These are phyloP conservation scores for Macrolepiota fuliginosa DNA, from an alignment of 768 basidiomycete species.

Conservation along the genomic window DNA sequence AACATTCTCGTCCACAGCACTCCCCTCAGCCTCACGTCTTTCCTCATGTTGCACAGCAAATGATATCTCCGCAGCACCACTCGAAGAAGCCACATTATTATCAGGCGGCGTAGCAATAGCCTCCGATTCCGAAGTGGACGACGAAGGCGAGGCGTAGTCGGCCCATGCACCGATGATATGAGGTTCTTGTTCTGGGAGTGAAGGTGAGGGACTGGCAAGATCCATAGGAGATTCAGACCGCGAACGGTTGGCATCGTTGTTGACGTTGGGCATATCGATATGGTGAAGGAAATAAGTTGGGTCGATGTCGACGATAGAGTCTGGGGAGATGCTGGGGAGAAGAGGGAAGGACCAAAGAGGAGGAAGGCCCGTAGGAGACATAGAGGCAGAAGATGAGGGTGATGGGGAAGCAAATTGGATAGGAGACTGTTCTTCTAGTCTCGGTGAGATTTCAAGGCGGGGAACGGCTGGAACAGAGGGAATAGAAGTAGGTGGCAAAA, in stretches of 20 bases:
- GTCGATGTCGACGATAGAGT: neutral
- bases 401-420: slow-evolving; percentile 2
- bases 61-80: neutral
- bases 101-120: neutral
- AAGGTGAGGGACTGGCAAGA: slow-evolving; percentile 37
- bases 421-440: neutral
- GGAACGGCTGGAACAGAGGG: slow-evolving; percentile 10
- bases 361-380: slow-evolving; percentile 6
- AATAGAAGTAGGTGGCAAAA: slow-evolving; percentile 27
- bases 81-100: neutral
- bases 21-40: neutral
- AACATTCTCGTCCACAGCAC: neutral
- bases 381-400: neutral
- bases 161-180: slow-evolving; percentile 44
- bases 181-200: slow-evolving; percentile 29
- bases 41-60: neutral
- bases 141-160: slow-evolving; percentile 24
- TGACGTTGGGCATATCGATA: neutral
- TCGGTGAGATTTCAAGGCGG: neutral
- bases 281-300: slow-evolving; percentile 2
- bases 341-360: slow-evolving; percentile 5
- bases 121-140: slow-evolving; percentile 22
- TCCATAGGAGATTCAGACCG: slow-evolving; percentile 50
- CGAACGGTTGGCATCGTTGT: slow-evolving; percentile 21
- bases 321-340: slow-evolving; percentile 8